These are phyloP conservation scores for Penicillium sclerotiorum DNA, from an alignment of 2,329 filamentous ascomycete genomes.

Conservation along the genomic window DNA sequence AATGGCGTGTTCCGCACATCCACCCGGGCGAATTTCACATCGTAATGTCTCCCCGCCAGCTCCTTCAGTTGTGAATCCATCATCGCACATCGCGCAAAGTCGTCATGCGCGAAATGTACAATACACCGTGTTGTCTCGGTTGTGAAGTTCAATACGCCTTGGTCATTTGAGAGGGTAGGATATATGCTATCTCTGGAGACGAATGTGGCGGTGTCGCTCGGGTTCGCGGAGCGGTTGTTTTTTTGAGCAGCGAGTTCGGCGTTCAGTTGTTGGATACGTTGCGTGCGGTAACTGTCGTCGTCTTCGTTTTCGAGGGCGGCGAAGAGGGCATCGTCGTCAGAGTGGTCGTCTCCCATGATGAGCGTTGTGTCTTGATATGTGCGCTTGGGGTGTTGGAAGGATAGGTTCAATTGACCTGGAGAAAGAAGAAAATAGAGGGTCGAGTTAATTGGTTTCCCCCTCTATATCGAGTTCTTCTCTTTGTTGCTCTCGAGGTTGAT, in stretches of 20 bases:
- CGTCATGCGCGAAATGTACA: constrained; percentile 66
- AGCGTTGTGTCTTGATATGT: not conserved
- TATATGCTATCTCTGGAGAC: constrained; percentile 32
- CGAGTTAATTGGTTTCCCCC: too few species aligned
- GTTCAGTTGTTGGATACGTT: constrained; percentile 63
- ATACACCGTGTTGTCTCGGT: constrained; percentile 60
- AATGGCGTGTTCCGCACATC: constrained; percentile 52
- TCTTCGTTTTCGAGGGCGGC: constrained; percentile 58
- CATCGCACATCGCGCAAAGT: constrained; percentile 63
- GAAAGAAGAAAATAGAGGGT: too few species aligned
- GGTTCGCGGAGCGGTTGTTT: constrained; percentile 36
- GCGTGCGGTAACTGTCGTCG: constrained; percentile 58
- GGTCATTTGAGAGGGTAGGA: constrained; percentile 53
- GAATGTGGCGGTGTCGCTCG: constrained; percentile 20
- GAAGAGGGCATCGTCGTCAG: constrained; percentile 64
- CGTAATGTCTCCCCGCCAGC: constrained; percentile 42
- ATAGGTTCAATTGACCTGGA: too few species aligned
- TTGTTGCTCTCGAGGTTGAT: not conserved
- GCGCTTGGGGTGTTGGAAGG: not conserved
- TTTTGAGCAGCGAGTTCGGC: constrained; percentile 56
- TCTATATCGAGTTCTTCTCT: too few species aligned
- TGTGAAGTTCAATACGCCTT: constrained; percentile 62
- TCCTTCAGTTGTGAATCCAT: constrained; percentile 63
- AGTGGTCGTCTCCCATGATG: constrained; percentile 30
- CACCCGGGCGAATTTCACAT: constrained; percentile 48